phyloP scores from a whole-genome alignment of 1,284 basidiomycete species.

The Stygiomarasmius scandens region DNA sequence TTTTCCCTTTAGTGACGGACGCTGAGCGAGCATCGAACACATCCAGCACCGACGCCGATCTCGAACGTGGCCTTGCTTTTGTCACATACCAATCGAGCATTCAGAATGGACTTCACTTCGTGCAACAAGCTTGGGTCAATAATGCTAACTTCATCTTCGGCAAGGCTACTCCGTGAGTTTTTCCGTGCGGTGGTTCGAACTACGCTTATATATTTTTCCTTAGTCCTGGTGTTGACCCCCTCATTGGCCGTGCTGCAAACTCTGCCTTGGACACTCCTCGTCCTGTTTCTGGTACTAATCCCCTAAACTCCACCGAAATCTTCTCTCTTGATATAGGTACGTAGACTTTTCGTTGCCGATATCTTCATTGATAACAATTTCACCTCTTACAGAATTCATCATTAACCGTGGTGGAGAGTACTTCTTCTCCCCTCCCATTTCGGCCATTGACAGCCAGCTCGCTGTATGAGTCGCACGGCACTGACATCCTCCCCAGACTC shows the following conservation, averaged over 20 bases:
- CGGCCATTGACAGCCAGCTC: constrained; percentile 18
- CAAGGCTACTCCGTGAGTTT: constrained; percentile 5
- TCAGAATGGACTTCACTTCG: constrained; percentile 29
- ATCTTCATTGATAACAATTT: neutral
- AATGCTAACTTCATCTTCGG: constrained; percentile 11
- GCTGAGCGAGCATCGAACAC: constrained; percentile 13
- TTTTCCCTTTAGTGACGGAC: constrained; percentile 18
- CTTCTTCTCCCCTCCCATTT: constrained; percentile 39
- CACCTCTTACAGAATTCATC: constrained; percentile 30
- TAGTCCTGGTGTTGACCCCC: constrained; percentile 26
- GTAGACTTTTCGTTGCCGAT: neutral
- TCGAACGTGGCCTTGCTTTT: constrained; percentile 34
- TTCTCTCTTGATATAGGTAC: constrained; percentile 11
- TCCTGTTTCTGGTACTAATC: constrained; percentile 22
- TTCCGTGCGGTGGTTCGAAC: neutral
- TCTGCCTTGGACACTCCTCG: constrained; percentile 4
- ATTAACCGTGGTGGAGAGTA: constrained; percentile 38
- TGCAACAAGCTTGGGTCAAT: constrained; percentile 34
- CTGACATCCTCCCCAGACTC: neutral
- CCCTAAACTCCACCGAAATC: constrained; percentile 2
- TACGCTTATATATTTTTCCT: neutral
- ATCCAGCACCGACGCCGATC: constrained; percentile 20
- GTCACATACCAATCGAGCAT: constrained; percentile 32
- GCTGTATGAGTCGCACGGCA: neutral
- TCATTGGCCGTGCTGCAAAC: constrained; percentile 19